Conservation (phyloP, 2,329 filamentous ascomycete species). For the Fusarium continuum region DNA sequence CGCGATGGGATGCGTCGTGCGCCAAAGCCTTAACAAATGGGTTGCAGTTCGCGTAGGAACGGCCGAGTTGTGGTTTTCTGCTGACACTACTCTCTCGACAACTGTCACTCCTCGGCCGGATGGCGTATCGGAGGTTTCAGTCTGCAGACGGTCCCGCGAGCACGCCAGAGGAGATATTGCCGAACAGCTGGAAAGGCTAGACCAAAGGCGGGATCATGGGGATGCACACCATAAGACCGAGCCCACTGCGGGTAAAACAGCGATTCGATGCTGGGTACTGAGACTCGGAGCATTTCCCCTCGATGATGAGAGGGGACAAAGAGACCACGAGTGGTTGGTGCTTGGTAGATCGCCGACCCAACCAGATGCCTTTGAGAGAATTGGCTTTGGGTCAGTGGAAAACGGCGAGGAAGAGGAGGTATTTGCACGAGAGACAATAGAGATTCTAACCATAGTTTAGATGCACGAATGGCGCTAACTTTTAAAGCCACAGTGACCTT, state of each 20-base stretch:
- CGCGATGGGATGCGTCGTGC: background rate
- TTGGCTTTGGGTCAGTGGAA: slow-evolving; percentile 18
- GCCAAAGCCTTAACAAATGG: background rate
- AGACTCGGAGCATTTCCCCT: slow-evolving; percentile 22
- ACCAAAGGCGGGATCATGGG: background rate
- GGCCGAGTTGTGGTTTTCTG: background rate
- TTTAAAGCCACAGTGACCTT: background rate
- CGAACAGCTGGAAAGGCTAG: background rate
- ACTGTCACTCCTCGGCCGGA: background rate
- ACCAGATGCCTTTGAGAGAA: slow-evolving; percentile 13
- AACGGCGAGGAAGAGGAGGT: background rate
- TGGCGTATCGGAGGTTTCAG: background rate
- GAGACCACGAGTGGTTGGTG: slow-evolving; percentile 22
- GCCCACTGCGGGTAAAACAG: background rate
- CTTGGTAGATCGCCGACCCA: slow-evolving; percentile 18
- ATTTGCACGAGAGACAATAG: background rate
- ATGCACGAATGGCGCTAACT: no score
- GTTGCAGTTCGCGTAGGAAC: background rate
- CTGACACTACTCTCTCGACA: slow-evolving; percentile 25
- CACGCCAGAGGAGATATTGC: background rate
- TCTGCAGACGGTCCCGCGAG: slow-evolving; percentile 11
- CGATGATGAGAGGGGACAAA: background rate
- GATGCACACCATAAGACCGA: background rate
- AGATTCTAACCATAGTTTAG: slow-evolving; percentile 16
- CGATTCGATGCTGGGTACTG: slow-evolving; percentile 28